Base-by-base conservation (phyloP, 2,329 filamentous ascomycete genomes). In the Sporothrix humicola region DNA sequence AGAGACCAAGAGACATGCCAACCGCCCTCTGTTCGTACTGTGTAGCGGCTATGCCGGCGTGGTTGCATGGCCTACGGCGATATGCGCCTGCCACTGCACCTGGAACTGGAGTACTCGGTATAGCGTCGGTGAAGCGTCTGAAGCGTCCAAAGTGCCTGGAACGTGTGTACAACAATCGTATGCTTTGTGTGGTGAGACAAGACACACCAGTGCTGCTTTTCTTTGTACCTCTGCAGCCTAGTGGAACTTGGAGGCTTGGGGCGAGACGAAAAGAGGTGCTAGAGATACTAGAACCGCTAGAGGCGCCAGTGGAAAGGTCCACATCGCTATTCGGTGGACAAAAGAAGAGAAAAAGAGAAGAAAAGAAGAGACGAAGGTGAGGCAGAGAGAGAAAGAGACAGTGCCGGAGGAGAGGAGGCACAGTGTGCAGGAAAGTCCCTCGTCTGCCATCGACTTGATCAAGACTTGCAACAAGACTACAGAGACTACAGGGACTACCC, bases 171-270 rank as follows among this genome's bases (percentile, higher is more conserved):
- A 66, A 23, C 31, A 9, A 42, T 46, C 37, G 20, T 8, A 26
- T 12, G 42, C 61, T 46, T 66, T 44, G 20, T 48, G 42, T 65
- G 42, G 42, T 66, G 61, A 66, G 61, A 48, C 61, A 26, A 26
- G 20, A 6, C 61, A 48, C 42, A 12, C 7, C 7, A 9, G 42
- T 20, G 42, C 1, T 48, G 4, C 31, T 12, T 66, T 65, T 66
- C 61, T 66, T 66, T 66, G 61, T 66, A 66, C 61, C 12, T 48
- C 61, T 48, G 37, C n/a, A 66, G 20, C 15, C 20, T 23, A 66
- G 42, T 66, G 61, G 42, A 66, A 56, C 4, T 20, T 48, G 61
- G 37, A 44, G n/a, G n/a, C 1, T 10, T 17, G n/a, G 42, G 20
- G 61, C 42, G 15, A 26, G 13, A 23, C 3, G 42, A 13, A 12